A percentile compares a stretch with the other conserved stretches of the same genome.
These are phyloP conservation scores for Gracilariopsis chorda DNA, from an alignment of 23 red algal species.

Conservation along the genomic window DNA sequence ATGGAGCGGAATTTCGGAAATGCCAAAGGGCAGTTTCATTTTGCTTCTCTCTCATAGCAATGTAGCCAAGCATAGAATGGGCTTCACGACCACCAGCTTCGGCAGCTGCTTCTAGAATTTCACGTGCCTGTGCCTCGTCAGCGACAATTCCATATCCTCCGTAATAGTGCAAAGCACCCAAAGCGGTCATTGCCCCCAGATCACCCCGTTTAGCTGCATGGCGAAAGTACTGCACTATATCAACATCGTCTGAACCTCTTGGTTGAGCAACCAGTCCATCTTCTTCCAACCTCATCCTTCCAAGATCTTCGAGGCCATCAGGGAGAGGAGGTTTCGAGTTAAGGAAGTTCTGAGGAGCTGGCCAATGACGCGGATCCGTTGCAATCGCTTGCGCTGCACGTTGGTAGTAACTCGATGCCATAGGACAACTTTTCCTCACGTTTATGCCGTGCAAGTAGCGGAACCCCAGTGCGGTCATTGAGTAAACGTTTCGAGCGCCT, in stretches of 20 bases:
- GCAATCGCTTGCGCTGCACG: slow-evolving; percentile 58
- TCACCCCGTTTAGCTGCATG: slow-evolving; percentile 66
- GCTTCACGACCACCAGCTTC: slow-evolving; percentile 47
- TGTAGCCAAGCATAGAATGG: slow-evolving; percentile 56
- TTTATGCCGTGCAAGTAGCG: slow-evolving; percentile 46
- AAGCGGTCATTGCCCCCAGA: not conserved
- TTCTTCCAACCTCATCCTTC: slow-evolving; percentile 17
- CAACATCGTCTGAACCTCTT: slow-evolving; percentile 19
- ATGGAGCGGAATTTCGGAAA: slow-evolving; percentile 22
- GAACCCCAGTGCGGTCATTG: slow-evolving; percentile 45
- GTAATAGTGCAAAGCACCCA: slow-evolving; percentile 54
- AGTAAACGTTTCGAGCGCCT: slow-evolving; percentile 51
- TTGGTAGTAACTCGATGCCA: slow-evolving; percentile 46
- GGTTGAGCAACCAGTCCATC: not conserved
- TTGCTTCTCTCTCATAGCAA: slow-evolving; percentile 35
- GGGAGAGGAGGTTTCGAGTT: slow-evolving; percentile 50
- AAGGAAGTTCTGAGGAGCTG: slow-evolving; percentile 41
- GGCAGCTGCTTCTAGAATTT: slow-evolving; percentile 30
- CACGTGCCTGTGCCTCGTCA: slow-evolving; percentile 39
- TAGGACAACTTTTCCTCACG: slow-evolving; percentile 19
- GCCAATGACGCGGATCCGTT: slow-evolving; percentile 50
- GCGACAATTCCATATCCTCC: slow-evolving; percentile 68
- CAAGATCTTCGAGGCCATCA: not conserved
- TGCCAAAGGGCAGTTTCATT: slow-evolving; percentile 30
- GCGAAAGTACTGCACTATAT: slow-evolving; percentile 65